Percentiles rank a stretch among this genome's conserved stretches.
These are phyloP conservation scores for Fagus crenata DNA, from an alignment of 306 rosid species.

Conservation along the genomic window DNA sequence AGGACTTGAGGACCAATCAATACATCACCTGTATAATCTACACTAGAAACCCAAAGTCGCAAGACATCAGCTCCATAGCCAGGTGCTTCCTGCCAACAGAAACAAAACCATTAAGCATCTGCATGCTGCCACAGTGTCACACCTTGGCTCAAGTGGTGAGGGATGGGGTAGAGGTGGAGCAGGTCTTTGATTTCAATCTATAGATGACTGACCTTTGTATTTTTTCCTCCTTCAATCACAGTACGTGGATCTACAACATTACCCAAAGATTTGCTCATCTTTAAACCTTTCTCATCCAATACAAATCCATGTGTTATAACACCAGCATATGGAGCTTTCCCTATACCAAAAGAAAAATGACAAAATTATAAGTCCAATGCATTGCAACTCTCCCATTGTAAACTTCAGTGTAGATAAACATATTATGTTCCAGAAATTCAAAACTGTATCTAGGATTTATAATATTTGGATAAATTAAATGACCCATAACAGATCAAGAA, in stretches of 20 bases:
- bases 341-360: constrained; percentile 48
- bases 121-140: neutral
- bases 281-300: constrained; percentile 94
- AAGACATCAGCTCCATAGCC: constrained; percentile 96
- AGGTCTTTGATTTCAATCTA: constrained; percentile 12
- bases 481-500: neutral
- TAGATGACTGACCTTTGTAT: constrained; percentile 64
- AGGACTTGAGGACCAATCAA: constrained; percentile 91
- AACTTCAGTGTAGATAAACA: neutral
- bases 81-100: constrained; percentile 72
- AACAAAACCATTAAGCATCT: constrained; percentile 20
- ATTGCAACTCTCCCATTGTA: neutral
- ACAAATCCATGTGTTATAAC: constrained; percentile 97
- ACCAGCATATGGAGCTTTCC: constrained; percentile 89
- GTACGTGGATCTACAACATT: constrained; percentile 84
- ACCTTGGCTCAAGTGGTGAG: constrained; percentile 21
- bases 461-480: neutral
- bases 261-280: constrained; percentile 99
- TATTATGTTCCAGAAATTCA: neutral
- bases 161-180: constrained; percentile 13
- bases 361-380: neutral
- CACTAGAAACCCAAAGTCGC: constrained; percentile 99
- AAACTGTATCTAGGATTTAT: neutral
- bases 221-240: constrained; percentile 96
- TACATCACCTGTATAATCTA: constrained; percentile 89